Percentiles rank a stretch among this genome's conserved stretches.
Conservation (phyloP, 2,329 filamentous ascomycete genomes). For the Lachnellula subtilissima region DNA sequence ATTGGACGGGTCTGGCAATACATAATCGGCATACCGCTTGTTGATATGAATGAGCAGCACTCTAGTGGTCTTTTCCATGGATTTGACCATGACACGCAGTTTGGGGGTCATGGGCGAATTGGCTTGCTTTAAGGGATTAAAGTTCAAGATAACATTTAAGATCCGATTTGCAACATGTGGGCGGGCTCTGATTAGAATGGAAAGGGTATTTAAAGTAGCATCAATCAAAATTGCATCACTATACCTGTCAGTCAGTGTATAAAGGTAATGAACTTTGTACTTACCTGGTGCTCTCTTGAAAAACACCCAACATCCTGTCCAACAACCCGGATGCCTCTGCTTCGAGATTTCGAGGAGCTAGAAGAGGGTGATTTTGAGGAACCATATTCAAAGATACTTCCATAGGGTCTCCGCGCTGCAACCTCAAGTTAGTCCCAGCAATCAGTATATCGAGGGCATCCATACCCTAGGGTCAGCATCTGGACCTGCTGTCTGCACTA, state of each 20-base stretch:
- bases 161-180: conserved; percentile 81
- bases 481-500: conserved; percentile 82
- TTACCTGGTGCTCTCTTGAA: conserved; percentile 84
- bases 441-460: conserved; percentile 21
- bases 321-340: conserved; percentile 88
- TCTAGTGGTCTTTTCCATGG: conserved; percentile 90
- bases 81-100: conserved; percentile 77
- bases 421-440: conserved; percentile 10
- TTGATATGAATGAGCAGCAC: conserved; percentile 77
- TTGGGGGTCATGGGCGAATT: conserved; percentile 72
- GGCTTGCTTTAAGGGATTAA: conserved; percentile 83
- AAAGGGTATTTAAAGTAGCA: conserved; percentile 84
- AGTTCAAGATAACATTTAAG: conserved; percentile 76
- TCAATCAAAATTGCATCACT: conserved; percentile 87
- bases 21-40: conserved; percentile 55
- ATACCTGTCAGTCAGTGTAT: conserved; percentile 35
- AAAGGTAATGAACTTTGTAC: conserved; percentile 29
- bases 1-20: conserved; percentile 3
- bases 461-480: conserved; percentile 78
- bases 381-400: conserved; percentile 87
- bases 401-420: conserved; percentile 63
- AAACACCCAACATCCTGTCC: conserved; percentile 76
- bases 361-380: conserved; percentile 73
- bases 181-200: conserved; percentile 75
- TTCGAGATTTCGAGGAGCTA: conserved; percentile 77